A percentile compares a stretch with the other conserved stretches of the same genome.
These are phyloP conservation scores for Prinsepia uniflora DNA, from an alignment of 306 rosid species.

Conservation along the genomic window DNA sequence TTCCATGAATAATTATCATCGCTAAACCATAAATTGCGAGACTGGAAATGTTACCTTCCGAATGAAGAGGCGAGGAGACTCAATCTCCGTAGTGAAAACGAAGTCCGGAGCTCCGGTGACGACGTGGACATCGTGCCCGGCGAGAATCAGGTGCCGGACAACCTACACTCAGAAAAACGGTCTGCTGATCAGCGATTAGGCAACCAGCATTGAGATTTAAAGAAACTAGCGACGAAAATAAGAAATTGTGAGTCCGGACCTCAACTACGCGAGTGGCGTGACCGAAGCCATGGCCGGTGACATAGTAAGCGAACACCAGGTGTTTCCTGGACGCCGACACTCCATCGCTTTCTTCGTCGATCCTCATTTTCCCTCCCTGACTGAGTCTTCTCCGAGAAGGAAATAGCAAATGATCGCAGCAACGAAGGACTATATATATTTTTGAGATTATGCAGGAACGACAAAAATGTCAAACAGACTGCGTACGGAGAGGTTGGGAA, in stretches of 20 bases:
- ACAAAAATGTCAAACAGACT: background rate
- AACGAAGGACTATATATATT: background rate
- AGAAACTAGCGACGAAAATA: background rate
- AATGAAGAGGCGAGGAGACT: constrained; percentile 74
- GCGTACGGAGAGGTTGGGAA: background rate
- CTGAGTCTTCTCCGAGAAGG: background rate
- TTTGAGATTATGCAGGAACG: too few relatives aligned
- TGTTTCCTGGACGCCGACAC: constrained; percentile 74
- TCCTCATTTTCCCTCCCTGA: constrained; percentile 47
- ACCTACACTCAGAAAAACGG: constrained; percentile 40
- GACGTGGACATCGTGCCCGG: constrained; percentile 93
- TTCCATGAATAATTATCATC: background rate
- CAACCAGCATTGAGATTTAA: background rate
- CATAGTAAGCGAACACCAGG: constrained; percentile 85
- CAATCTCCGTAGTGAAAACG: constrained; percentile 76
- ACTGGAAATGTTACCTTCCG: constrained; percentile 52
- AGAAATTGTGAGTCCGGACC: constrained; percentile 32
- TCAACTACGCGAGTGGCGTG: constrained; percentile 94
- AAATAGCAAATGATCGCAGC: background rate
- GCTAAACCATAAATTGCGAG: background rate
- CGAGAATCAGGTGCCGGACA: constrained; percentile 71
- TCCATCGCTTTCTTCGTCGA: constrained; percentile 52
- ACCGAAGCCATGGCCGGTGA: constrained; percentile 96
- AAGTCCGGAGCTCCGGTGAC: constrained; percentile 94
- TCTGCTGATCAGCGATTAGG: background rate